These are phyloP conservation scores for Solanum chaucha DNA, from an alignment of 257 asterid genomes.

Conservation along the genomic window DNA sequence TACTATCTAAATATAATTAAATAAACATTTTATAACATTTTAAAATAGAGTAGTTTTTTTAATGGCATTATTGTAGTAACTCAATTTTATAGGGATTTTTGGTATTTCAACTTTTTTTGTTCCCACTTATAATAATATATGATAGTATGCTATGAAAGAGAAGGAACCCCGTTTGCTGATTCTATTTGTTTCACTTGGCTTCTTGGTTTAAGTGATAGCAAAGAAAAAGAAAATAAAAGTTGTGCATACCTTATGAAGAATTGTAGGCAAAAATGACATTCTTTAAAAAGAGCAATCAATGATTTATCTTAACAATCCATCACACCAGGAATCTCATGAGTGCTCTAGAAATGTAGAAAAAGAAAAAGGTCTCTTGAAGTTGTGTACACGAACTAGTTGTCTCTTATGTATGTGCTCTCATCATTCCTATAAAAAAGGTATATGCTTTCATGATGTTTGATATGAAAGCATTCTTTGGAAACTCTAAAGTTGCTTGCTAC, in stretches of 20 bases:
- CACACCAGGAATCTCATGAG: background rate
- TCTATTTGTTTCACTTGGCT: background rate
- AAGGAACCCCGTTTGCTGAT: background rate
- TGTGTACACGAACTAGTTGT: background rate
- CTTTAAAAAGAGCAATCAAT: background rate
- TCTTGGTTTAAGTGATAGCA: background rate
- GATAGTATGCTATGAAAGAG: background rate
- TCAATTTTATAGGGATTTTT: no score
- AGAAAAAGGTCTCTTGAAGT: background rate
- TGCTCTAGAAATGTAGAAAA: background rate
- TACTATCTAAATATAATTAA: no score
- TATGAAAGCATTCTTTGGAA: no score
- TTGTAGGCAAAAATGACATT: background rate
- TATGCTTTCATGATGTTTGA: no score
- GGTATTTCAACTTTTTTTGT: no score
- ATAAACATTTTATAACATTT: no score
- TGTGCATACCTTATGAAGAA: background rate
- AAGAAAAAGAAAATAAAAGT: background rate
- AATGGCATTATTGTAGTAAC: no score
- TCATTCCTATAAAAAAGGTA: no score
- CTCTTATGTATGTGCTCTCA: background rate
- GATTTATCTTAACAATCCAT: background rate
- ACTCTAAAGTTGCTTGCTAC: no score
- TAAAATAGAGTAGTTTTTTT: no score
- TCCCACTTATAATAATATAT: no score